These are phyloP conservation scores for Epichloe gansuensis DNA, from an alignment of 2,329 filamentous ascomycete genomes.

Conservation along the genomic window DNA sequence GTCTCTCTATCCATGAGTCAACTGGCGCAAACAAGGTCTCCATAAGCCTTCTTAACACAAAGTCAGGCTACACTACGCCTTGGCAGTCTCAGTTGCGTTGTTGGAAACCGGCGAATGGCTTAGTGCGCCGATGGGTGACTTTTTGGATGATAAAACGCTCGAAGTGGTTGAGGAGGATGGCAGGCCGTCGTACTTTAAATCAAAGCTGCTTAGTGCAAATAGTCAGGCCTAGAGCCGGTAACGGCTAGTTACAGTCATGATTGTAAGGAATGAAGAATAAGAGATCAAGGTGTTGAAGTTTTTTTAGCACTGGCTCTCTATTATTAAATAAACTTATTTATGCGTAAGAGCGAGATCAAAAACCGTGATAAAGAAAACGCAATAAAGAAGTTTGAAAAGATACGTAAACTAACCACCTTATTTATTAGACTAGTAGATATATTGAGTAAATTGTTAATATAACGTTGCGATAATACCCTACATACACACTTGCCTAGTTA, in stretches of 20 bases:
- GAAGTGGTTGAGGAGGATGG: slow-evolving; percentile 13
- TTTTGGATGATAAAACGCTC: slow-evolving; percentile 9
- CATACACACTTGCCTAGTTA: no score
- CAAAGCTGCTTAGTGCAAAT: not conserved
- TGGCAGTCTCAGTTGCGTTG: slow-evolving; percentile 18
- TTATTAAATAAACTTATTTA: not conserved
- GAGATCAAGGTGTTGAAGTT: not conserved
- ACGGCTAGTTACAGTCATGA: not conserved
- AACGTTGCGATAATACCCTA: fast-evolving
- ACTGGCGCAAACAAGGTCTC: slow-evolving; percentile 16
- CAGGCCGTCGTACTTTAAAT: slow-evolving; percentile 6
- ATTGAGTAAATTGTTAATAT: fast-evolving
- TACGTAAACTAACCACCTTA: no score
- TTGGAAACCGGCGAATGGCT: slow-evolving; percentile 11
- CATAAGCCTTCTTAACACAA: slow-evolving; percentile 17
- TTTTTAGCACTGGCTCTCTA: not conserved
- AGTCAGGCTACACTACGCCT: slow-evolving; percentile 18
- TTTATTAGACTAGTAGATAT: no score
- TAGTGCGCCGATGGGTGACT: slow-evolving; percentile 12
- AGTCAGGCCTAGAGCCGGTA: not conserved
- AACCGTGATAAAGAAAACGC: not conserved
- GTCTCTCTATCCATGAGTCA: slow-evolving; percentile 19
- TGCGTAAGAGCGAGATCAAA: not conserved
- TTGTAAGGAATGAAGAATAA: not conserved
- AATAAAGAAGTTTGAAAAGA: not conserved